Evolutionary conservation across 129 eudicot genomes (phyloP).

Genomic region (Pseudognaphalium luteoalbum): DNA sequence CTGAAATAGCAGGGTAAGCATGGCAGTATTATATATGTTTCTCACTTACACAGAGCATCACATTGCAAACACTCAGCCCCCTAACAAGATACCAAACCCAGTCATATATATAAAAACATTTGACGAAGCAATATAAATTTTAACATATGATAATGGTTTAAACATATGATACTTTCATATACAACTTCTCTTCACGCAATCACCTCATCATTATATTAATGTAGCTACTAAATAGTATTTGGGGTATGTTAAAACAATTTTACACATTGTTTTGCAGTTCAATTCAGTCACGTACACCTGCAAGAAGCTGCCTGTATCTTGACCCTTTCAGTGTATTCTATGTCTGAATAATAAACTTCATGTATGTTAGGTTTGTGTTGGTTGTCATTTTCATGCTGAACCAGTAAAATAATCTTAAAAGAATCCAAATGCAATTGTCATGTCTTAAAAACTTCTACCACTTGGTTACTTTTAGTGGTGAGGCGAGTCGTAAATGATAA

Average conservation of each 20-base stretch:
- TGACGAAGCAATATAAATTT: background rate
- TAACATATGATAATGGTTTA: background rate
- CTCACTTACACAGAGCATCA: background rate
- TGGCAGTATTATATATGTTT: background rate
- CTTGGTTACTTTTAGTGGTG: background rate
- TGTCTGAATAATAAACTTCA: background rate
- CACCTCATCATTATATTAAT: background rate
- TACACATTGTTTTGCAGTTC: background rate
- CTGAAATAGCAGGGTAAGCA: background rate
- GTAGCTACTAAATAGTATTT: background rate
- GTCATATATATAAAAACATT: background rate
- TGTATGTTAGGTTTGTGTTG: background rate
- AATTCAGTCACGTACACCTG: background rate
- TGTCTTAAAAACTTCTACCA: background rate
- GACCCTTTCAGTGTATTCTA: background rate
- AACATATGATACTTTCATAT: background rate
- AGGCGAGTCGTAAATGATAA: background rate
- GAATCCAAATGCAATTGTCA: background rate
- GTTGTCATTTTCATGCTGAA: background rate
- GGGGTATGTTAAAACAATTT: background rate
- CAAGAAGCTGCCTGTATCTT: background rate
- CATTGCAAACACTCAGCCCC: background rate
- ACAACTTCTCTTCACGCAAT: background rate
- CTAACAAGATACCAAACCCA: background rate
- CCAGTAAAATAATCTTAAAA: background rate